Base-by-base conservation (phyloP, 352 stramenopile species). In the Thalassiosira allenii region DNA sequence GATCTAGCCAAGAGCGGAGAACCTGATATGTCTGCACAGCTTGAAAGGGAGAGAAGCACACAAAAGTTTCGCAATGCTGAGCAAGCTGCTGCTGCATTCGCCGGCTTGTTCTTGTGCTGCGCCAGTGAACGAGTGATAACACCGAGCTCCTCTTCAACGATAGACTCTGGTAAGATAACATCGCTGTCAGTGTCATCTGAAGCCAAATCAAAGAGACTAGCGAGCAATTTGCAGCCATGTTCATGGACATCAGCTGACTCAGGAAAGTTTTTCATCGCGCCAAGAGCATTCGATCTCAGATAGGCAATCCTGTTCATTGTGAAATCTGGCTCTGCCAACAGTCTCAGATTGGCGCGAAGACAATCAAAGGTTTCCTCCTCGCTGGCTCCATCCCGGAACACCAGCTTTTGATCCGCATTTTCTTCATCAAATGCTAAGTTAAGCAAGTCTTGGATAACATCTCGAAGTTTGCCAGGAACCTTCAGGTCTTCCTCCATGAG, bases 51-150 rank as follows among this genome's bases (percentile, higher is more conserved):
- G 12, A 62, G 23, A 43, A 44, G 44, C n/a, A 52, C n/a, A 14
- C 59, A 67, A 33, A 79, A 75, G 49, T 84, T 84, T 67, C 54
- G 47, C 53, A 73, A 43, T 20, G 57, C 62, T 30, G 68, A 71
- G 14, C 41, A 67, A 34, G 75, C 67, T 52, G 75, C 37, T 57
- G 54, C 47, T 44, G 54, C 33, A 72, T 68, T 54, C 3, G 9
- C 52, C 12, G 62, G 41, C 27, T 65, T 23, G 11, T 66, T 67
- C 14, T 59, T 70, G 65, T 81, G 43, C 3, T 63, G 37, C n/a
- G 3, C 41, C 33, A 84, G 49, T 23, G 43, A 75, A 23, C 34
- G 9, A 34, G 44, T 30, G 2, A 64, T 64, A 23, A 27, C 22
- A 61, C 75, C 67, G 27, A 84, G 17, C n/a, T n/a, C n/a, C n/a